Evolutionary conservation across 345 rosid genomes (phyloP), one percentile per base, ranked within the genome.

Genomic region (Gossypium thurberi): DNA sequence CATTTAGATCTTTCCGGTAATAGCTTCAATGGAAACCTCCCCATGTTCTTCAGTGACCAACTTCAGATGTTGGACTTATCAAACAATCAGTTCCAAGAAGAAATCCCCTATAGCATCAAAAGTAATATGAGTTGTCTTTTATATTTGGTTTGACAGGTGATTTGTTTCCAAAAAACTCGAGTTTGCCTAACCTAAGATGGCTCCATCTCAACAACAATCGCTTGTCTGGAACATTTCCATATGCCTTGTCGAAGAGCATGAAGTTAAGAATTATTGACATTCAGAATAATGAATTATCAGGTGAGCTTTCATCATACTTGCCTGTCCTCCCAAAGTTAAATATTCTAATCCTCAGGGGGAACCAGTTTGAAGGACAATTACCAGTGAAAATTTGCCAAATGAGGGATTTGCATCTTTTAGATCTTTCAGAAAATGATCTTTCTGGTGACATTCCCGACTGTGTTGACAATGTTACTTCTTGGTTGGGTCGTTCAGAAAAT

Each of bases 371-470:
- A 44, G 79, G 79, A 25, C 1, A 37, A 43, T 55, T 72, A 11
- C 69, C 74, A 1, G 26, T 1, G 25, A 56, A 72, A 28, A 1
- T 73, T 6, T 77, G 80, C 64, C 80, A 50, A 43, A 72, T 65
- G 80, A 52, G 56, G 13, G 8, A 5, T 56, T 15, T 77, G 69
- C 7, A 7, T 1, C 0, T 50, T n/a, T 61, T 77, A 40, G 76
- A 77, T 18, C 63, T 77, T 21, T 73, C 76, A 2, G 17, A 2
- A 42, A 72, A 67, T 51, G n/a, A 20, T 47, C 10, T 77, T 15
- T 66, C 73, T 9, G 77, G 80, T 15, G 47, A 21, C 20, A 66
- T 77, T 73, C 80, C 80, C 8, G 5, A 56, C 1, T 77, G 73
- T 18, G 40, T 77, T n/a, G 63, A 47, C 48, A 67, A 67, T 33